Evolutionary conservation across 768 basidiomycete species (phyloP).

Genomic region (Myochromella boudieri): DNA sequence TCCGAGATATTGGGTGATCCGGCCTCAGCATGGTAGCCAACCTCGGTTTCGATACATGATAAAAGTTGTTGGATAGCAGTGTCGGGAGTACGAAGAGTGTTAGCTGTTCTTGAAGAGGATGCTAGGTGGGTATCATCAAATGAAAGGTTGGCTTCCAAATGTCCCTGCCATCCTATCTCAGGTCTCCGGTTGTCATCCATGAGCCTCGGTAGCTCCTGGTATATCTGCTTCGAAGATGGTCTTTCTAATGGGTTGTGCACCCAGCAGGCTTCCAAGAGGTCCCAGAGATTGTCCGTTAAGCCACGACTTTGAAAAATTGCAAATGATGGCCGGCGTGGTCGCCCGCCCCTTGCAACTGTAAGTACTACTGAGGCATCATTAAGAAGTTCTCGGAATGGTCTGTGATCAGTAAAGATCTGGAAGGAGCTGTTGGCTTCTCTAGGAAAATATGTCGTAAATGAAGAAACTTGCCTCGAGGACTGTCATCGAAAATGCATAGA

Average conservation of each 20-base stretch:
- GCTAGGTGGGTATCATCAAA: not conserved
- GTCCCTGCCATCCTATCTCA: not conserved
- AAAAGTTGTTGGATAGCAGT: not conserved
- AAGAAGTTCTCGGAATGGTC: not conserved
- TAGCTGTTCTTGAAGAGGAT: not conserved
- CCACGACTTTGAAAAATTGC: not conserved
- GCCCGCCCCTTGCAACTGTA: not conserved
- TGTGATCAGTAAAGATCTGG: slow-evolving; percentile 1
- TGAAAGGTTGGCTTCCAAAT: not conserved
- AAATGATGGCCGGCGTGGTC: not conserved
- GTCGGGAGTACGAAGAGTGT: not conserved
- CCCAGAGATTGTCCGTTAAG: not conserved
- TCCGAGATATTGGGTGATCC: not conserved
- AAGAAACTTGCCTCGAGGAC: not conserved
- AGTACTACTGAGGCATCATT: not conserved
- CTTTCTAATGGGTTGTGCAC: not conserved
- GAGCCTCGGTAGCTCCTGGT: not conserved
- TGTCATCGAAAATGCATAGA: slow-evolving; percentile 6
- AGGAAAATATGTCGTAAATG: not conserved
- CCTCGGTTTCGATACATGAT: not conserved
- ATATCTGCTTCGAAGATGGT: not conserved
- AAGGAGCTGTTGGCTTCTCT: not conserved
- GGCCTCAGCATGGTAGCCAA: not conserved
- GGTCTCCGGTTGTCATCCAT: not conserved
- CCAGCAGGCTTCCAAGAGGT: not conserved